phyloP scores from a whole-genome alignment of 2,329 filamentous ascomycete species.

The Colletotrichum eremochloae region DNA sequence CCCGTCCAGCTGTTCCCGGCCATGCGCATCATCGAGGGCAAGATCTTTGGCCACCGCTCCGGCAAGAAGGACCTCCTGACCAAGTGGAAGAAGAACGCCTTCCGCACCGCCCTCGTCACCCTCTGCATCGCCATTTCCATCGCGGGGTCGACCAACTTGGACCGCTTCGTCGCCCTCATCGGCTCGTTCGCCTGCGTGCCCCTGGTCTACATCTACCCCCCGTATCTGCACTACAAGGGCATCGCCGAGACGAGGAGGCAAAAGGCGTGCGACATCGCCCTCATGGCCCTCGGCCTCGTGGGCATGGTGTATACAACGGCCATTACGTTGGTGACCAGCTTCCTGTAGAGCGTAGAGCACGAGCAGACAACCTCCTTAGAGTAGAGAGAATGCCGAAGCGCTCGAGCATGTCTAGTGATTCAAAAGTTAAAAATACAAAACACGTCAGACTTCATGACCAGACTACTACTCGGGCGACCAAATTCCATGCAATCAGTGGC shows the following conservation, averaged over 20 bases:
- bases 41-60: constrained; percentile 75
- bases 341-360: constrained; percentile 44
- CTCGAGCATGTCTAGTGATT: not conserved
- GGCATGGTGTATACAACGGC: constrained; percentile 80
- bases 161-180: constrained; percentile 96
- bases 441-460: not conserved
- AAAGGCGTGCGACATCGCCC: constrained; percentile 70
- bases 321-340: constrained; percentile 67
- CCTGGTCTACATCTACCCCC: constrained; percentile 88
- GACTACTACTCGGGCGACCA: no score
- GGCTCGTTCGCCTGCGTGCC: constrained; percentile 98
- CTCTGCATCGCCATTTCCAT: constrained; percentile 73
- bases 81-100: constrained; percentile 83
- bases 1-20: constrained; percentile 83
- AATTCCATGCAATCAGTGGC: no score
- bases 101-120: constrained; percentile 69
- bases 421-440: constrained; percentile 5
- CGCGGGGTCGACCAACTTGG: constrained; percentile 75
- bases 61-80: constrained; percentile 74
- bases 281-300: constrained; percentile 73
- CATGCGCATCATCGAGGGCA: constrained; percentile 77
- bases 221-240: constrained; percentile 77
- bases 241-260: constrained; percentile 68
- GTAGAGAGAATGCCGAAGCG: not conserved
- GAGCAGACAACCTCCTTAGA: not conserved